A percentile compares a stretch with the other conserved stretches of the same genome.
phyloP scores from a whole-genome alignment of 179 eudicot species.

The Gypsophila paniculata region DNA sequence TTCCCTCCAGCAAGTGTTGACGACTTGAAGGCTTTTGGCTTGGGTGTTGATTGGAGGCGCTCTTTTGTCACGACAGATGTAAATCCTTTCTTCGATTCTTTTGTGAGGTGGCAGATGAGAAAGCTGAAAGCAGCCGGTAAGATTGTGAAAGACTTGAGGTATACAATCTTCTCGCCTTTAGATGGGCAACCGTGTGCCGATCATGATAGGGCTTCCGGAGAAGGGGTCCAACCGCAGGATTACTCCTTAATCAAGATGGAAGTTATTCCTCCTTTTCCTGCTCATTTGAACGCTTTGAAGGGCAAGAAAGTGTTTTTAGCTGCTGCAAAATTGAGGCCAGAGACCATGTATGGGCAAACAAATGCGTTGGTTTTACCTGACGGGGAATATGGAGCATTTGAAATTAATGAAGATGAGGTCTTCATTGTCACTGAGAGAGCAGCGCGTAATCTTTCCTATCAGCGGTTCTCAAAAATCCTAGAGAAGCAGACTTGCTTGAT shows the following conservation, averaged over 20 bases:
- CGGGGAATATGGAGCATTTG: conserved; percentile 84
- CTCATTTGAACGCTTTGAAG: conserved; percentile 50
- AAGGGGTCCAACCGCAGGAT: conserved; percentile 88
- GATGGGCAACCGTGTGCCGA: conserved; percentile 97
- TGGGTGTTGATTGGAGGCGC: conserved; percentile 84
- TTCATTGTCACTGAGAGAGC: conserved; percentile 63
- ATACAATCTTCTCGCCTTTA: conserved; percentile 65
- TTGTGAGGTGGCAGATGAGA: conserved; percentile 80
- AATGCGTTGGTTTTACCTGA: conserved; percentile 93
- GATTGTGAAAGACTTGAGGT: conserved; percentile 75
- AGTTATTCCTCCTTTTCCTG: conserved; percentile 60
- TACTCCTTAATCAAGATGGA: conserved; percentile 86
- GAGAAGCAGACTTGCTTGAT: conserved; percentile 74
- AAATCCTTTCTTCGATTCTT: conserved; percentile 73
- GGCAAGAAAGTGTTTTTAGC: conserved; percentile 70
- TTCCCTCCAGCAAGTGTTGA: conserved; percentile 74
- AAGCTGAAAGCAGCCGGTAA: conserved; percentile 68
- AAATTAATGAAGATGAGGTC: conserved; percentile 68
- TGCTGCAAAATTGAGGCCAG: conserved; percentile 88
- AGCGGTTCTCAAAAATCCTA: conserved; percentile 53
- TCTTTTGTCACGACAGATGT: conserved; percentile 75
- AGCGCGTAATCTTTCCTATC: conserved; percentile 78
- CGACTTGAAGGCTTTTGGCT: conserved; percentile 73
- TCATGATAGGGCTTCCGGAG: conserved; percentile 92
- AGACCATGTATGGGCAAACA: conserved; percentile 91